Base-by-base conservation (phyloP, 2,329 filamentous ascomycete species). In the Fusarium nematophilum region DNA sequence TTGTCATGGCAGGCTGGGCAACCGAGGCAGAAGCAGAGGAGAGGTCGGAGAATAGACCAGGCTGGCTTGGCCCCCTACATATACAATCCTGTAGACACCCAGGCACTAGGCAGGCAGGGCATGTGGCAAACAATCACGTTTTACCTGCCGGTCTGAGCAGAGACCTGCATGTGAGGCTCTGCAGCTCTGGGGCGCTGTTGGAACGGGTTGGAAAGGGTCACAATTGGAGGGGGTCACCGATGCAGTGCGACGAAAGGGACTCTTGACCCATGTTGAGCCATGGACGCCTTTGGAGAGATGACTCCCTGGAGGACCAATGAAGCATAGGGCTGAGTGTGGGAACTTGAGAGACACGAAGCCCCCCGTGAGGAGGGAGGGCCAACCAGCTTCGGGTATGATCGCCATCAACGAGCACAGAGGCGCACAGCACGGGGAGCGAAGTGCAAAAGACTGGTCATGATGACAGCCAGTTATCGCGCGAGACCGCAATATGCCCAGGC, bases 81-180 rank as follows among this genome's bases (percentile, higher is more conserved):
- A 70, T 70, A 67, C 43, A 42, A 26, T 15, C 17, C 21, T 6
- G 21, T 21, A 21, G 6, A 21, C 21, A 21, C 21, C 14, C 23
- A 18, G 15, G 27, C 36, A 23, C 7, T 25, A 14, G 15, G 4
- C 9, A 39, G 13, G 18, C n/a, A 14, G 29, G 40, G 11, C 46
- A 37, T 25, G 26, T 17, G 8, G 36, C 47, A 57, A 38, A 31
- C 34, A 48, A 55, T 64, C 7, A 37, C 43, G 53, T 38, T n/a
- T 36, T 62, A 48, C 43, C 62, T 55, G 49, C 34, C 46, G 47
- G 50, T 47, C 52, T 48, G 52, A 42, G 53, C 38, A 52, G 45
- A 58, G 53, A 48, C 61, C 52, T 61, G 64, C 64, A 68, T 59
- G 64, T 65, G 66, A 65, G 66, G 66, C 64, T 69, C 66, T 68